Base-by-base conservation (phyloP, 2,329 filamentous ascomycete species). In the Arthroderma sp. region DNA sequence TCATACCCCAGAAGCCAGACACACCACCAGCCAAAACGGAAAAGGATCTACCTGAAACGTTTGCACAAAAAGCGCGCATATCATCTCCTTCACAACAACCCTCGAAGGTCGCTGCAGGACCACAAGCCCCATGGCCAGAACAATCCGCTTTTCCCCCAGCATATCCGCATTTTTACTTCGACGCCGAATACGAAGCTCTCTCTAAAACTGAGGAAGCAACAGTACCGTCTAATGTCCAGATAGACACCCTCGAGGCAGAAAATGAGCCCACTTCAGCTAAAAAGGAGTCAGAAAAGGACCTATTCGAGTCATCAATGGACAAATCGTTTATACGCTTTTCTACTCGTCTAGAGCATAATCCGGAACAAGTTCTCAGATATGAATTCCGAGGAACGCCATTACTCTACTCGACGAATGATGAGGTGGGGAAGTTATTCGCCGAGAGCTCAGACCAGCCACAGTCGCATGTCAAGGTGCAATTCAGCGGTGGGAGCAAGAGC, bases 151-250 rank as follows among this genome's bases (percentile, higher is more conserved):
- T 87, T 63, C 87, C 88, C 0, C 60, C 76, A 1, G 77, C 89
- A 0, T 97, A 91, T 71, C 86, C 88, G 0, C 74, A 80, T 31
- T 87, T 86, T 67, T 88, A 89, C 74, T 82, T 91, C 47, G 93
- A 97, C 64, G 91, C 91, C 55, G 91, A 95, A 67, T 95, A 88
- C 73, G 93, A 98, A 71, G 87, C 86, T 2, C 80, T 97, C 25
- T 88, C 83, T 63, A 72, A 72, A 8, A 72, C 65, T 1, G 79
- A 80, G 0, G 71, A 73, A 31, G 78, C 79, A 44, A 78, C 74
- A 2, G 67, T 73, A 37, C 76, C 75, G 41, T 70, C 74, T 31
- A 74, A 74, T 56, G 72, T 78, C 37, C 77, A 76, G 53, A 67
- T 59, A 69, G 74, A 72, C 54, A 66, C 69, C 57, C 64, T 71